Percentiles rank a stretch among this genome's conserved stretches.
Evolutionary conservation across 2,329 filamentous ascomycete genomes (phyloP).

Genomic region (Pseudodiploospora longispora): DNA sequence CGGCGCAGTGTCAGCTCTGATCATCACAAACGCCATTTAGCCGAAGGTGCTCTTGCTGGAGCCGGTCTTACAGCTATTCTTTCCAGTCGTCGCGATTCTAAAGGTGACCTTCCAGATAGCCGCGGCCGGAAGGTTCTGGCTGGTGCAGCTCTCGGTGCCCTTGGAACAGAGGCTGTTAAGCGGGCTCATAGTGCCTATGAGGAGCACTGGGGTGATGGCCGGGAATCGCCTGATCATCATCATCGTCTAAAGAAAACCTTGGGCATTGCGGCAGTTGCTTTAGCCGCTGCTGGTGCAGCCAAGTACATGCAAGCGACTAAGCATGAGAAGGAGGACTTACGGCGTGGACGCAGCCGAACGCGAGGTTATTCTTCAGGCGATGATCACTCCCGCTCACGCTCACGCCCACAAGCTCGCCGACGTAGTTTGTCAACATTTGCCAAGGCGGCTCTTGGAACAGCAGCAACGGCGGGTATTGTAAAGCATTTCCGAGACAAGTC

Average conservation of each 20-base stretch:
- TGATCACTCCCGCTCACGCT: conserved; percentile 33
- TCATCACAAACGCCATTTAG: conserved; percentile 49
- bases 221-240: conserved; percentile 31
- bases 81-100: conserved; percentile 43
- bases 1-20: conserved; percentile 40
- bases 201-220: conserved; percentile 37
- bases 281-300: conserved; percentile 56
- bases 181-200: conserved; percentile 55
- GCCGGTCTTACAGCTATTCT: conserved; percentile 54
- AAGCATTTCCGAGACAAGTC: conserved; percentile 51
- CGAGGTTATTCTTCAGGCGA: conserved; percentile 35
- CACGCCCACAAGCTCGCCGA: conserved; percentile 34
- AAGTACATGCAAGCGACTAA: conserved; percentile 56
- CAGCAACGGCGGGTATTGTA: conserved; percentile 49
- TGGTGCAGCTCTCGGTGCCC: conserved; percentile 53
- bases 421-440: conserved; percentile 42
- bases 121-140: conserved; percentile 52
- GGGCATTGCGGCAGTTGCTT: conserved; percentile 53
- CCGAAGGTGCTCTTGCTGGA: conserved; percentile 57
- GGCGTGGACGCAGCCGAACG: conserved; percentile 46
- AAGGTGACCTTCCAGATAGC: conserved; percentile 41
- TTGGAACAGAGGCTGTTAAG: conserved; percentile 53
- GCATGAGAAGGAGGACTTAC: conserved; percentile 49
- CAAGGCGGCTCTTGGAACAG: conserved; percentile 50
- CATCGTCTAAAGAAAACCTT: conserved; percentile 52